A percentile compares a stretch with the other conserved stretches of the same genome.
Evolutionary conservation across 495 filamentous ascomycete species (phyloP).

Genomic region (Podospora comata): DNA sequence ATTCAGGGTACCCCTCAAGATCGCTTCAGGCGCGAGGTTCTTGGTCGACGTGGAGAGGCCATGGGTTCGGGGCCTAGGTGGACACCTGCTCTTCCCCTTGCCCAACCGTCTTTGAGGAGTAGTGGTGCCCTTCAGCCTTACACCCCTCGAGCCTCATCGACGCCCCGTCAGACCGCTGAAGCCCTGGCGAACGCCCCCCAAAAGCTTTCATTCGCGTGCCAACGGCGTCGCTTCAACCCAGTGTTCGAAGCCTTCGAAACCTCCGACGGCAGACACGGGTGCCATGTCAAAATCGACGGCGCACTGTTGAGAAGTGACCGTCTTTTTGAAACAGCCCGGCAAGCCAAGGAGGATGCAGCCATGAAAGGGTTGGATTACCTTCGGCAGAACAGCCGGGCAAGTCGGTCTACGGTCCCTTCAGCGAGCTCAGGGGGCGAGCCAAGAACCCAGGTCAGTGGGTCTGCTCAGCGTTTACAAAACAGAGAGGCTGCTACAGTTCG

Average conservation of each 20-base stretch:
- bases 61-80: background rate
- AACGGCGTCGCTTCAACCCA: constrained; percentile 35
- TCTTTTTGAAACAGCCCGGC: background rate
- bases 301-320: background rate
- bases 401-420: too few relatives aligned
- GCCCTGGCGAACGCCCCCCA: background rate
- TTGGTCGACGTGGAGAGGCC: background rate
- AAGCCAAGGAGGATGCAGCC: background rate
- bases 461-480: background rate
- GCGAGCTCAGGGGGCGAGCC: too few relatives aligned
- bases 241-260: background rate
- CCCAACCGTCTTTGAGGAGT: background rate
- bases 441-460: background rate
- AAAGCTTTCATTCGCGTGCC: constrained; percentile 27
- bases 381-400: too few relatives aligned
- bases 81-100: background rate
- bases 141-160: background rate
- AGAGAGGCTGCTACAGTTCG: background rate
- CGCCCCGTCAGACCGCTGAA: background rate
- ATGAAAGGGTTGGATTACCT: background rate
- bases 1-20: constrained; percentile 17
- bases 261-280: constrained; percentile 3
- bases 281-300: constrained; percentile 14
- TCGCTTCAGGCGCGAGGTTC: constrained; percentile 11
- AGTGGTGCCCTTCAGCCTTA: background rate